Evolutionary conservation across 768 basidiomycete species (phyloP).

Genomic region (Hericium alpestre): DNA sequence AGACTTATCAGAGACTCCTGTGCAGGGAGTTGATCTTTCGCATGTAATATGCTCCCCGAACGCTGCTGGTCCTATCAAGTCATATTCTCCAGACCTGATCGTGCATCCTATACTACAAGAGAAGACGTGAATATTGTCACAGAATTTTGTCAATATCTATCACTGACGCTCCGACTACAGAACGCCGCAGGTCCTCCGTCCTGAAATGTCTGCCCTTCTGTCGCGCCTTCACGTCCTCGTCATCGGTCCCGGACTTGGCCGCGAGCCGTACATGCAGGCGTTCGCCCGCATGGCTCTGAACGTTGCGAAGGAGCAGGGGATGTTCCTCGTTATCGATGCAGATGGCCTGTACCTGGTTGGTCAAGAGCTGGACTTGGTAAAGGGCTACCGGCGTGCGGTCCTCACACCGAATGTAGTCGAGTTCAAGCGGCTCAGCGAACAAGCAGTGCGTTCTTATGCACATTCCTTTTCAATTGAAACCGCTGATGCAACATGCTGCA

Average conservation of each 20-base stretch:
- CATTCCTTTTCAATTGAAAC: neutral
- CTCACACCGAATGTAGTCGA: slow-evolving; percentile 93
- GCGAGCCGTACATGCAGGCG: slow-evolving; percentile 81
- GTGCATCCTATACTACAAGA: slow-evolving; percentile 86
- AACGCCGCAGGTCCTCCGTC: slow-evolving; percentile 34
- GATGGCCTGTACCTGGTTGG: slow-evolving; percentile 84
- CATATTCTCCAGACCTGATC: slow-evolving; percentile 93
- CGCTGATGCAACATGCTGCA: slow-evolving; percentile 2
- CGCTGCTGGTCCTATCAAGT: slow-evolving; percentile 89
- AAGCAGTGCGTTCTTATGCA: slow-evolving; percentile 36
- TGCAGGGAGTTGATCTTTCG: slow-evolving; percentile 82
- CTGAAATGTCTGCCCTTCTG: slow-evolving; percentile 56
- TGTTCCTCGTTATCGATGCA: slow-evolving; percentile 91
- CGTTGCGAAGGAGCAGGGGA: slow-evolving; percentile 57
- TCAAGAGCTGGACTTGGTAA: slow-evolving; percentile 59
- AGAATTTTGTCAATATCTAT: neutral
- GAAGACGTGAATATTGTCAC: slow-evolving; percentile 34
- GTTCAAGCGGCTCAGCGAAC: slow-evolving; percentile 75
- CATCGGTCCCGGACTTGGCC: slow-evolving; percentile 89
- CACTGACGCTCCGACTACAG: slow-evolving; percentile 22
- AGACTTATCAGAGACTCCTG: neutral
- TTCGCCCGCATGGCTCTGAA: slow-evolving; percentile 68
- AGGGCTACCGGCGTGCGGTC: slow-evolving; percentile 79
- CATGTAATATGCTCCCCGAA: slow-evolving; percentile 96
- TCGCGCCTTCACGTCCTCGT: slow-evolving; percentile 85